Percentiles rank a stretch among this genome's conserved stretches.
These are phyloP conservation scores for Yamadazyma atmosphaerica DNA, from an alignment of 1,139 yeast species.

Conservation along the genomic window DNA sequence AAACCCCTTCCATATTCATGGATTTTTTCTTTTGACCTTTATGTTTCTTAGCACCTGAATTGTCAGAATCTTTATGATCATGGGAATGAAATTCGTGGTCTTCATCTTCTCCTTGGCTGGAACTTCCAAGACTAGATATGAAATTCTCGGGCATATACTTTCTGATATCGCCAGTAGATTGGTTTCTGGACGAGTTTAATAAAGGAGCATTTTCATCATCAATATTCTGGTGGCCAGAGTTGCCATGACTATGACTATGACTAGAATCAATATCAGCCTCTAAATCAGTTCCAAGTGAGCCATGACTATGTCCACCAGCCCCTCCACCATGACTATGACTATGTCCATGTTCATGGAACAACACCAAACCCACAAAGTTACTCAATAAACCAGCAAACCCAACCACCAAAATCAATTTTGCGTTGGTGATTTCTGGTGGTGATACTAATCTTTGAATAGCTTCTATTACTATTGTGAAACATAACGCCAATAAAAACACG, in stretches of 20 bases:
- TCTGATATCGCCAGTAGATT: constrained; percentile 15
- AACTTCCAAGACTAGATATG: constrained; percentile 25
- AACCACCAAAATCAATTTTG: constrained; percentile 75
- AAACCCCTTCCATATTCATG: constrained; percentile 96
- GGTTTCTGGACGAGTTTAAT: constrained; percentile 9
- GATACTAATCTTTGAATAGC: constrained; percentile 86
- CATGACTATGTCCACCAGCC: constrained; percentile 22
- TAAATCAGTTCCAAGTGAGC: constrained; percentile 13
- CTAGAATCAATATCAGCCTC: constrained; percentile 7
- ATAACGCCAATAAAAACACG: constrained; percentile 85
- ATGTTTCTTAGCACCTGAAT: constrained; percentile 7
- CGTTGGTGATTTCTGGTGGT: constrained; percentile 78
- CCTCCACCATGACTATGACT: constrained; percentile 62
- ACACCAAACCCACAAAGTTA: constrained; percentile 76
- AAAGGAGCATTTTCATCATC: constrained; percentile 15
- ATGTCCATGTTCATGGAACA: constrained; percentile 92
- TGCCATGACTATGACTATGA: constrained; percentile 17
- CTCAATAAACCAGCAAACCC: constrained; percentile 83
- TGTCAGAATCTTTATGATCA: constrained; percentile 17
- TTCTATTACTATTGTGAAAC: constrained; percentile 89
- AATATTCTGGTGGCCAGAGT: background rate
- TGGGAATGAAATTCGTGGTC: constrained; percentile 30
- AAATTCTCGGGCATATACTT: constrained; percentile 42
- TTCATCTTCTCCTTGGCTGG: background rate
- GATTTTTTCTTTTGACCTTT: constrained; percentile 48